A percentile compares a stretch with the other conserved stretches of the same genome.
phyloP scores from a whole-genome alignment of 1,284 basidiomycete species.

The Melampsora americana region DNA sequence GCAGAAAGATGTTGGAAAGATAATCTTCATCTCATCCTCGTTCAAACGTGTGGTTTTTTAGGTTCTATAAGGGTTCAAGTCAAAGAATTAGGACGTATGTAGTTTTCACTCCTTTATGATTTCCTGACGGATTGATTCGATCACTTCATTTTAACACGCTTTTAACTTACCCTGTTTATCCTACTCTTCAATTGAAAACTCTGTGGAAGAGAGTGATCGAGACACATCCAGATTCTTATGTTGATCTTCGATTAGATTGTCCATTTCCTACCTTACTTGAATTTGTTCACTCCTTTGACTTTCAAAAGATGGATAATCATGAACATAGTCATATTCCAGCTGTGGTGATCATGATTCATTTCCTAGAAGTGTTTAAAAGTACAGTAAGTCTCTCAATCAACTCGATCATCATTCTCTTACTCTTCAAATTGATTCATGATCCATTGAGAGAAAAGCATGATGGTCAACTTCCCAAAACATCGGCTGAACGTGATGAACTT shows the following conservation, averaged over 20 bases:
- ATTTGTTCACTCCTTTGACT: conserved; percentile 69
- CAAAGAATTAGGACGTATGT: conserved; percentile 75
- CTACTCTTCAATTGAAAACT: conserved; percentile 27
- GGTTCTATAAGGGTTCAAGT: conserved; percentile 84
- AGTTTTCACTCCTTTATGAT: neutral
- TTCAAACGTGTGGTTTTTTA: conserved; percentile 79
- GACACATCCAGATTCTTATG: conserved; percentile 78
- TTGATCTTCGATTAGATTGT: conserved; percentile 80
- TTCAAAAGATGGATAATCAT: conserved; percentile 72
- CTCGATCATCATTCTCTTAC: neutral
- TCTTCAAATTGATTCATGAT: conserved; percentile 37
- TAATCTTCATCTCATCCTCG: conserved; percentile 68
- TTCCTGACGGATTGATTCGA: neutral
- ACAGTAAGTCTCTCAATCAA: conserved; percentile 58
- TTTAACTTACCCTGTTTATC: conserved; percentile 4
- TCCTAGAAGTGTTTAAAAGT: conserved; percentile 74
- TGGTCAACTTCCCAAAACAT: conserved; percentile 64
- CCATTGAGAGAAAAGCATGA: conserved; percentile 60
- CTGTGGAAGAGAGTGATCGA: conserved; percentile 69
- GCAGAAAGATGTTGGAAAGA: conserved; percentile 49
- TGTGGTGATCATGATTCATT: conserved; percentile 77
- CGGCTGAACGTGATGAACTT: conserved; percentile 73
- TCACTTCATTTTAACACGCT: neutral
- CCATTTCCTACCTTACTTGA: conserved; percentile 78
- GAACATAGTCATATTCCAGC: conserved; percentile 84